Percentiles rank a stretch among this genome's conserved stretches.
Evolutionary conservation across 257 asterid genomes (phyloP).

Genomic region (Solanum bukasovii): DNA sequence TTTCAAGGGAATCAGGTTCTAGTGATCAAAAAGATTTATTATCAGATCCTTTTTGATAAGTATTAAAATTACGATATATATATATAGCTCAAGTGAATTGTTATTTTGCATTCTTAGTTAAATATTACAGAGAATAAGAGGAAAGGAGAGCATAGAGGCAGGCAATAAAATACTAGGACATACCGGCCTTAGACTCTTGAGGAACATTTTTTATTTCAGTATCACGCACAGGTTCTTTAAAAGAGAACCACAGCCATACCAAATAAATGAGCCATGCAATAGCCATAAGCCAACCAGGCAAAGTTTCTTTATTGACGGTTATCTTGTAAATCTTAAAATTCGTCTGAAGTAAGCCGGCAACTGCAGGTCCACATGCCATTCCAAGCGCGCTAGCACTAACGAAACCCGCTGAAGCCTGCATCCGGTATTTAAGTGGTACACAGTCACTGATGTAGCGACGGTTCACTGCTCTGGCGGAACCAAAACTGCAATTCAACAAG

Average conservation of each 20-base stretch:
- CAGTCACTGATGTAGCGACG: conserved; percentile 94
- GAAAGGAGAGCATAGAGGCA: background rate
- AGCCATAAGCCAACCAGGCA: conserved; percentile 99
- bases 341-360: conserved; percentile 81
- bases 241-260: conserved; percentile 74
- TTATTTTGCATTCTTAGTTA: background rate
- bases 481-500: conserved; percentile 50
- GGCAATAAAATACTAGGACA: background rate
- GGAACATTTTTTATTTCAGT: conserved; percentile 23
- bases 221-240: conserved; percentile 63
- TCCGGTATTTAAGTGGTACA: conserved; percentile 79
- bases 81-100: background rate
- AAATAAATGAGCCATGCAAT: conserved; percentile 66
- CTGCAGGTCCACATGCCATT: conserved; percentile 99
- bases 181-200: conserved; percentile 29
- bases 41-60: background rate
- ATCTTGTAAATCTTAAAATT: conserved; percentile 52
- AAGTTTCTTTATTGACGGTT: conserved; percentile 71
- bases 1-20: conserved; percentile 51
- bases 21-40: background rate
- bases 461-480: conserved; percentile 98
- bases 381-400: conserved; percentile 99
- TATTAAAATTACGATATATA: background rate
- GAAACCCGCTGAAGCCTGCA: conserved; percentile 98
- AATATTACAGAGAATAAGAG: background rate